Evolutionary conservation across 106 monocot genomes (phyloP).

Genomic region (Triglochin maritima): DNA sequence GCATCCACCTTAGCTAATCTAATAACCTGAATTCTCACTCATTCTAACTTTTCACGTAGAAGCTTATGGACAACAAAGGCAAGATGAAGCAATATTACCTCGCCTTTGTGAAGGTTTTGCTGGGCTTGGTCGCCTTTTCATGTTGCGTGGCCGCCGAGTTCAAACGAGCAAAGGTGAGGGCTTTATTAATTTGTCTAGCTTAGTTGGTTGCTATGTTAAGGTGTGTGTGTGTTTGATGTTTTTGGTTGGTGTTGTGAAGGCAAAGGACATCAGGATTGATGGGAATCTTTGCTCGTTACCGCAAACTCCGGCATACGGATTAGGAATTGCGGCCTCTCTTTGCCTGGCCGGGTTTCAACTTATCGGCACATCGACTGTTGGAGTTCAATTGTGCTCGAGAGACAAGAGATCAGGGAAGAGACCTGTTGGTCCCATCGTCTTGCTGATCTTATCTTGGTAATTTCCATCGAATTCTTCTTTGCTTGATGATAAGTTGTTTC

Average conservation of each 20-base stretch:
- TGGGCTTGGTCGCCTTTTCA: constrained; percentile 41
- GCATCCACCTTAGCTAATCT: too few relatives aligned
- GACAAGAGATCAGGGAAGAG: neutral
- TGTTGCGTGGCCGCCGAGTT: constrained; percentile 57
- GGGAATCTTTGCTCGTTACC: constrained; percentile 71
- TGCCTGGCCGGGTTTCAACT: constrained; percentile 63
- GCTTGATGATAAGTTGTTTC: too few relatives aligned
- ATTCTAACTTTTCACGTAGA: too few relatives aligned
- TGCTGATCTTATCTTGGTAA: constrained; percentile 58
- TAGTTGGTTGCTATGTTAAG: too few relatives aligned
- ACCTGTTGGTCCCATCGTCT: constrained; percentile 9
- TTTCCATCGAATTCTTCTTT: neutral
- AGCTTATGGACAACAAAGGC: too few relatives aligned
- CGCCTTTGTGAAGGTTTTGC: constrained; percentile 16
- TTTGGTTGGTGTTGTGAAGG: constrained; percentile 4
- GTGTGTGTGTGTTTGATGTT: too few relatives aligned
- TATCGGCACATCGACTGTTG: constrained; percentile 34
- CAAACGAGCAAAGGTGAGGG: constrained; percentile 40
- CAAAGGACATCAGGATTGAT: constrained; percentile 51
- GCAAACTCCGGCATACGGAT: constrained; percentile 44
- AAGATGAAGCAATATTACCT: too few relatives aligned
- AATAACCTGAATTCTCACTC: too few relatives aligned
- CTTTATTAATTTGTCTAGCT: neutral
- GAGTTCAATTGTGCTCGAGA: constrained; percentile 7
- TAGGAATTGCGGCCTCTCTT: constrained; percentile 48